Evolutionary conservation across 2,329 filamentous ascomycete genomes (phyloP), one percentile per base, ranked within the genome.

Genomic region (Aspergillus fructus): DNA sequence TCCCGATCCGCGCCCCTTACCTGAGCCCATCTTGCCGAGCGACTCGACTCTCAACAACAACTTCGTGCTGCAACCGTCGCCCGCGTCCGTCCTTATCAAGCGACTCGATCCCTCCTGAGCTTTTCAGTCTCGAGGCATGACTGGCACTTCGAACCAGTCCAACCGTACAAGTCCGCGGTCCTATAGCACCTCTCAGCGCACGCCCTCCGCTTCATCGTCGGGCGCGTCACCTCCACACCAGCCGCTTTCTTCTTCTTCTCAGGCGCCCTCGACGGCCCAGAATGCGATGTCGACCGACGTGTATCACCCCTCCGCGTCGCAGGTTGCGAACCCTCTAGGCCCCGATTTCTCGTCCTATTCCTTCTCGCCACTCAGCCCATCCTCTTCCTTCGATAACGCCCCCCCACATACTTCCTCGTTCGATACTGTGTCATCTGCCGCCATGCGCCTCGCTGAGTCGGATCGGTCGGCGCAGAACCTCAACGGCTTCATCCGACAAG

Each of bases 261-360:
- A 73, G 65, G 63, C 66, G 64, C 66, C 75, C 51, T 66, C 71
- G 58, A 71, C 67, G 66, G 68, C 70, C 64, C 74, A 76, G 69
- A 72, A 75, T 74, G 72, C 70, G 64, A 75, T 76, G 73, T 73
- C 75, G 67, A 71, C 74, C 66, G 74, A 77, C 67, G 72, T 77
- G 64, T 76, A 76, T 59, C 73, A 66, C 59, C 70, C 72, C 43
- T 66, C 68, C 58, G 66, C 70, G 56, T 74, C 73, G 59, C 73
- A 76, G 62, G 64, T 72, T 53, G 60, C 71, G 51, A 58, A 69
- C 47, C 69, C 73, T 60, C 62, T 75, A 64, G 65, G 62, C 40
- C 62, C 66, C 15, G 66, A 73, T 23, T 76, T 76, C 53, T 65
- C 70, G 49, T 71, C 70, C 53, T 71, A 73, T 59, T 68, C 72